phyloP scores from a whole-genome alignment of 345 rosid species.

The Eucalyptus melliodora region DNA sequence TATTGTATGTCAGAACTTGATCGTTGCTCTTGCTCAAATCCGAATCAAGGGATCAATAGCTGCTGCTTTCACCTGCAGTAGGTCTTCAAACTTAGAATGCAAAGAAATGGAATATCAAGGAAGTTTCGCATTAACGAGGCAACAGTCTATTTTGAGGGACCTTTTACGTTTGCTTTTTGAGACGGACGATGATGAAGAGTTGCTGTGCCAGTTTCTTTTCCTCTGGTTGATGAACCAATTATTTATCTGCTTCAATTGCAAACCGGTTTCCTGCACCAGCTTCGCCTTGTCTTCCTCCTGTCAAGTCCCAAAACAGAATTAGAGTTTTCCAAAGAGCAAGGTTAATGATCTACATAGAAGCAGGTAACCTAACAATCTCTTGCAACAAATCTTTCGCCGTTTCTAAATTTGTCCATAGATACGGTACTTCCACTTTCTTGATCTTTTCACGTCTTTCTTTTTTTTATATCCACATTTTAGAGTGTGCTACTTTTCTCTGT shows the following conservation, averaged over 20 bases:
- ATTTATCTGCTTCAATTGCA: slow-evolving; percentile 94
- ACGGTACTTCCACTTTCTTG: not conserved
- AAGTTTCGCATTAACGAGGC: not conserved
- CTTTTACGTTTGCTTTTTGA: slow-evolving; percentile 89
- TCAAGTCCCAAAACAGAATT: not conserved
- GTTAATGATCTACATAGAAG: not conserved
- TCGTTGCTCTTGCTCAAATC: not conserved
- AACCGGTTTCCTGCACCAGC: slow-evolving; percentile 91
- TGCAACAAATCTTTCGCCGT: not conserved
- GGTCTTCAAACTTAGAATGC: not conserved
- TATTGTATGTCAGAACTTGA: not conserved
- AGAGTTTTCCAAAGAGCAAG: not conserved
- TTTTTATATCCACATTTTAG: not conserved
- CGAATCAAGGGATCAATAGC: not conserved
- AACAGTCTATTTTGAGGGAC: slow-evolving; percentile 4
- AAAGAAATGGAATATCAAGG: not conserved
- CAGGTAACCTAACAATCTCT: not conserved
- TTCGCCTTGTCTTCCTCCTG: slow-evolving; percentile 99
- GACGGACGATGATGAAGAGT: slow-evolving; percentile 66
- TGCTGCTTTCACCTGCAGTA: not conserved
- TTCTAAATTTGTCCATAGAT: not conserved
- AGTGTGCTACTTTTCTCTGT: not conserved
- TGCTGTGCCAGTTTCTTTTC: slow-evolving; percentile 97
- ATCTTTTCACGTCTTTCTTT: not conserved
- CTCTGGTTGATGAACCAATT: slow-evolving; percentile 99